Evolutionary conservation across 2,329 filamentous ascomycete genomes (phyloP), one percentile per base, ranked within the genome.

Genomic region (Pyrenophora tritici-repentis): DNA sequence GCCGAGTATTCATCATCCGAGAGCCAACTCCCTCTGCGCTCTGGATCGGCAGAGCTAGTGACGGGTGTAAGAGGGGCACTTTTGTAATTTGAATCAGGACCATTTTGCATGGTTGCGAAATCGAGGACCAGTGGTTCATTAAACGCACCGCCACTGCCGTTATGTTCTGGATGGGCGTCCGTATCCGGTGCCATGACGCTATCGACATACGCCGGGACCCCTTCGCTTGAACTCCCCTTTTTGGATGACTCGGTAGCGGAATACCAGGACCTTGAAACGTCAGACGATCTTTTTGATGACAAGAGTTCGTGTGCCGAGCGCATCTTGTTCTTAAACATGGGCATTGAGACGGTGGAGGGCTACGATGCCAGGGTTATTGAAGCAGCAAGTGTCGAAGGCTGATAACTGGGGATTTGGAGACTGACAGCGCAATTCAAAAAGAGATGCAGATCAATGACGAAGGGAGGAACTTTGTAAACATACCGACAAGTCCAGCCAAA

Each of bases 121-220:
- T 70, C 66, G 42, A 66, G 57, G 24, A 68, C 61, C 41, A 71
- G 62, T 17, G 69, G 68, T 60, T 72, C 69, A 54, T 61, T 55
- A 37, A 62, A 42, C 34, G 60, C 58, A 52, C 59, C 57, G 45
- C 62, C 58, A 49, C 45, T 44, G 17, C 29, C 54, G 45, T 53
- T 54, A 41, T 40, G 52, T 39, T 60, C 37, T 36, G 51, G 37
- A 26, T 44, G 37, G 20, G 50, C 52, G 41, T 63, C 57, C 42
- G 43, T 44, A 52, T 61, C 39, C 55, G 62, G 53, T 42, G 56
- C 45, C 37, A 67, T 67, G 59, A 61, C 66, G 62, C 66, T 71
- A 69, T 65, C 59, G 58, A 60, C 57, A 51, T 57, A 56, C 35
- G 56, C 47, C 43, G 63, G 53, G 51, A 48, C 53, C 52, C 47